Conservation (phyloP, 2,329 filamentous ascomycete species). For the Colletotrichum plurivorum region DNA sequence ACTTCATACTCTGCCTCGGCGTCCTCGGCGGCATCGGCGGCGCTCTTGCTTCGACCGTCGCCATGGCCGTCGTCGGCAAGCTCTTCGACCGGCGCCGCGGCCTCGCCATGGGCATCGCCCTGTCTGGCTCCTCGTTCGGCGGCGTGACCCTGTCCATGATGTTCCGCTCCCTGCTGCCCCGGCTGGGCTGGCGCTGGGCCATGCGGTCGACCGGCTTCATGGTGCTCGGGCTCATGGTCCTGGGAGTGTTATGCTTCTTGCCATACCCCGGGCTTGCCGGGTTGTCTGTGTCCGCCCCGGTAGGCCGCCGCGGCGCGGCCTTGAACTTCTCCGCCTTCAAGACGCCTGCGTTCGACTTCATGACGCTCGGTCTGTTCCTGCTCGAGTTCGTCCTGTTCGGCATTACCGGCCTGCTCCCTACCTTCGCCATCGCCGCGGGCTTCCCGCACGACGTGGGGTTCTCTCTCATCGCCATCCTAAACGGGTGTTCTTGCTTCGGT, state of each 20-base stretch:
- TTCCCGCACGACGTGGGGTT: conserved; percentile 57
- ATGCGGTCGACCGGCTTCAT: conserved; percentile 50
- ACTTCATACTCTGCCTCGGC: conserved; percentile 61
- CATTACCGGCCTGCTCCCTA: conserved; percentile 61
- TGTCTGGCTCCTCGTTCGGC: conserved; percentile 45
- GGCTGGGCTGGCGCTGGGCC: conserved; percentile 52
- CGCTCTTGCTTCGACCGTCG: conserved; percentile 54
- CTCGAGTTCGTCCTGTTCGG: conserved; percentile 65
- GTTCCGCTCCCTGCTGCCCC: conserved; percentile 47
- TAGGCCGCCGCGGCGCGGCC: neutral
- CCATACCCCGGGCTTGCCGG: conserved; percentile 46
- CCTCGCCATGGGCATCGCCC: conserved; percentile 45
- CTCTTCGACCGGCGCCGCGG: conserved; percentile 44
- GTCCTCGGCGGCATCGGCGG: conserved; percentile 58
- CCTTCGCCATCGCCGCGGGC: conserved; percentile 55
- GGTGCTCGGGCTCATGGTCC: conserved; percentile 45
- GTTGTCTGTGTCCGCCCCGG: conserved; percentile 13
- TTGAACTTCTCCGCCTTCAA: conserved; percentile 58
- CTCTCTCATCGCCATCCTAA: conserved; percentile 60
- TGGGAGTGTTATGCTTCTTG: conserved; percentile 51
- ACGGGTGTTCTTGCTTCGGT: conserved; percentile 58
- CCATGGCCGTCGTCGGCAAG: conserved; percentile 50
- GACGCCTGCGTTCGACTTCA: conserved; percentile 56
- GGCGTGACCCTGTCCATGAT: conserved; percentile 52
- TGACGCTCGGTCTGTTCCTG: conserved; percentile 58